Base-by-base conservation (phyloP, 2,329 filamentous ascomycete genomes). In the Aaosphaeria pasadenensis region DNA sequence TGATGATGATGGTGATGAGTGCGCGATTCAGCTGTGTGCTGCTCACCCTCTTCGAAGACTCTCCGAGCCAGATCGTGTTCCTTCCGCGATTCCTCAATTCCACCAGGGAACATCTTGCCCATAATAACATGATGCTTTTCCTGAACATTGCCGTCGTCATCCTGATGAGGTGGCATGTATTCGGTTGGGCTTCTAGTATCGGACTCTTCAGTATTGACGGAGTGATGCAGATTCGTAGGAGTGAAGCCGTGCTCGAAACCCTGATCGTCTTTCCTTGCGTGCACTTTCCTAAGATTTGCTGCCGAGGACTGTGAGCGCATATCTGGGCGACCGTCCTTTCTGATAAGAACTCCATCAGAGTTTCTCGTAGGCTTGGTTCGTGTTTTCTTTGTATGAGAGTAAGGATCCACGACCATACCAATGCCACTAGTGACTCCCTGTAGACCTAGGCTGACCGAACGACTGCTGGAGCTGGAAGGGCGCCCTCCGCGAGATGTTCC, bases 261-360 rank as follows among this genome's bases (percentile, higher is more conserved):
- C 30, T 57, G 58, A 29, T 68, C 64, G 38, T 78, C 75, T 46
- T 77, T 77, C 48, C 74, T 71, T 28, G 75, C 74, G 54, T 78
- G 75, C 4, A 78, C 76, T 53, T 77, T 78, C 36, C 76, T 70
- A 11, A 78, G 58, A 49, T 78, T 78, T 42, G 75, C 75, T n/a
- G 76, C 75, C 9, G 73, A 76, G 51, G 73, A 76, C n/a, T 78
- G 74, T 30, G 72, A 75, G 7, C 76, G 72, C 74, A 77, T 77
- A 48, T 79, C 76, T 5, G 76, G 76, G 7, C 73, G 62, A 5
- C 76, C 76, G 48, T 79, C 76, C 52, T 79, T 79, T 39, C 76
- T 69, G 47, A 79, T 78, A 30, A 79, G 58, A 13, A 79, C 65
- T 1, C 76, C 76, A 36, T 78, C 75, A 1, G 75, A 71, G 51